Evolutionary conservation across 176 grass and related monocot genomes (phyloP).

Genomic region (Eremochloa ophiuroides): DNA sequence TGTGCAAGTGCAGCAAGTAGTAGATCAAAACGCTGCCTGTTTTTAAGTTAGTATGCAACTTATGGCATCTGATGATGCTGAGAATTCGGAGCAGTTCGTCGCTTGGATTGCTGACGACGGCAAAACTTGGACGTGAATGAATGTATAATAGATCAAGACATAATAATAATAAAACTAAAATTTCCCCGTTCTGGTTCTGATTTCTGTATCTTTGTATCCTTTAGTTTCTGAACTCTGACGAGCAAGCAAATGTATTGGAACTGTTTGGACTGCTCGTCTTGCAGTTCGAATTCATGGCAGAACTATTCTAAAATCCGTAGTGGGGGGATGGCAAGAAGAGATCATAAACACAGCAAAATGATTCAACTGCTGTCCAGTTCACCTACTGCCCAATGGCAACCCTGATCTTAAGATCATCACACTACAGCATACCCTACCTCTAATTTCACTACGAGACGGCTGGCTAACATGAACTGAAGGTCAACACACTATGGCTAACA

Average conservation of each 20-base stretch:
- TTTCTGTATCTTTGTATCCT: background rate
- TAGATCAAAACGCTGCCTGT: background rate
- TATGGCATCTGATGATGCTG: background rate
- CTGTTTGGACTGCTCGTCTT: background rate
- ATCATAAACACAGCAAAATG: background rate
- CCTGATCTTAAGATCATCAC: background rate
- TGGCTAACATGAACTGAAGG: background rate
- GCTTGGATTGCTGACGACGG: background rate
- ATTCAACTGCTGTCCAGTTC: background rate
- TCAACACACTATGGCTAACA: background rate
- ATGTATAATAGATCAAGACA: slow-evolving; percentile 6
- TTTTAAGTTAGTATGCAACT: background rate
- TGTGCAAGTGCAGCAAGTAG: background rate
- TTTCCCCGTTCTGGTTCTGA: background rate
- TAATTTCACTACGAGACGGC: background rate
- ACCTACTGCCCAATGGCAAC: background rate
- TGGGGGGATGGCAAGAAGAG: background rate
- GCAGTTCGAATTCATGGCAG: background rate
- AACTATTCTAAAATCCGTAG: background rate
- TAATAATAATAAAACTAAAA: background rate
- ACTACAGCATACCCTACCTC: background rate
- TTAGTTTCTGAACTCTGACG: background rate
- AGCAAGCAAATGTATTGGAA: background rate
- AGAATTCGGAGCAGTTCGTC: slow-evolving; percentile 23
- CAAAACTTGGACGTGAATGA: slow-evolving; percentile 13